A percentile compares a stretch with the other conserved stretches of the same genome.
Evolutionary conservation across 768 basidiomycete species (phyloP).

Genomic region (Panus rudis): DNA sequence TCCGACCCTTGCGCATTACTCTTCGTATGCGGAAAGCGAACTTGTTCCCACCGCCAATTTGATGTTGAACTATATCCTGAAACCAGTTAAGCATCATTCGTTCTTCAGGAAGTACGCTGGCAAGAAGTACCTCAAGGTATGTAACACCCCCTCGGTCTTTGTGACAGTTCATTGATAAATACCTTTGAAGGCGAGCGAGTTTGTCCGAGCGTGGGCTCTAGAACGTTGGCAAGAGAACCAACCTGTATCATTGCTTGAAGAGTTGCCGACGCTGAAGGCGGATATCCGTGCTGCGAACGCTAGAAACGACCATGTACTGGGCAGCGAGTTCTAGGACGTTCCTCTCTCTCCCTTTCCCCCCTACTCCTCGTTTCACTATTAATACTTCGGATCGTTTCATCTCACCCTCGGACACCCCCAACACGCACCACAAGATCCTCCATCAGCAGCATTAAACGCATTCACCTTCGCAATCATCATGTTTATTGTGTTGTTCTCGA

Average conservation of each 20-base stretch:
- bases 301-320: too few species aligned
- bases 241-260: slow-evolving; percentile 50
- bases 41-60: slow-evolving; percentile 75
- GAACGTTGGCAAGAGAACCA: slow-evolving; percentile 62
- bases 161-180: background rate
- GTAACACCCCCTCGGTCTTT: slow-evolving; percentile 13
- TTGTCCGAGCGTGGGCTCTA: slow-evolving; percentile 80
- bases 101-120: slow-evolving; percentile 87
- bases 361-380: background rate
- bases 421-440: too few species aligned
- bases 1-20: slow-evolving; percentile 81
- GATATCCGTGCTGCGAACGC: too few species aligned
- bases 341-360: background rate
- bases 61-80: slow-evolving; percentile 83
- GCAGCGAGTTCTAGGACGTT: too few species aligned
- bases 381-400: too few species aligned
- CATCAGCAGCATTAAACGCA: too few species aligned
- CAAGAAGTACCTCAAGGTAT: slow-evolving; percentile 78
- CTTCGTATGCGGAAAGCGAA: slow-evolving; percentile 74
- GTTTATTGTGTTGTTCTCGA: too few species aligned
- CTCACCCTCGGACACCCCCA: too few species aligned
- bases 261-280: slow-evolving; percentile 54
- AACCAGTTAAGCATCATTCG: slow-evolving; percentile 63
- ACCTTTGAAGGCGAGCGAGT: slow-evolving; percentile 61
- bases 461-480: too few species aligned